Evolutionary conservation across 164 flowering plant species (phyloP), one percentile per base, ranked within the genome.

Genomic region (Echeveria elegans): DNA sequence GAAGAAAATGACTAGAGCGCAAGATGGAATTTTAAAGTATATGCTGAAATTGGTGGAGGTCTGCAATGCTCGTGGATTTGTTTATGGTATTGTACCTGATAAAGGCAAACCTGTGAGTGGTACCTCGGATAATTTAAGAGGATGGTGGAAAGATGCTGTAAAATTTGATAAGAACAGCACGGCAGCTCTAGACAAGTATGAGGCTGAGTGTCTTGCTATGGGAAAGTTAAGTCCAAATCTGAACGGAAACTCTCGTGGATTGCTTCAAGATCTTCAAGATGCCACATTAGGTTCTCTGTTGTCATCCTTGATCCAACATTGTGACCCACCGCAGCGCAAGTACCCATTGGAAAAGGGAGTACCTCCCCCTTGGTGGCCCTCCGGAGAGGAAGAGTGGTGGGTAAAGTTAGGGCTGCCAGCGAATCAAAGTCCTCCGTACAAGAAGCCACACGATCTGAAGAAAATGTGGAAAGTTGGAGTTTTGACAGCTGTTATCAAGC

Each of bases 11-110:
- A 88, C 97, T 0, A 72, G 97, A 58, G 97, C 94, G 0, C 94
- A 90, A 70, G 97, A 90, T 71, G 93, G 91, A 61, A 88, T 90
- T 66, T 73, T 90, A 66, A 88, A 86, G 38, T 90, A 90, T 72
- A 88, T 89, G 96, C 32, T 89, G 70, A 90, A 88, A 77, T 85
- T 88, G 94, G 88, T 88, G 90, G 97, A 90, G 63, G 90, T 88
- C 6, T 90, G 97, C 43, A 86, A 90, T 58, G 97, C 94, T 43
- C 97, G 85, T 66, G 96, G 96, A 0, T 90, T 90, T 48, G 96
- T 90, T 2, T 90, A 90, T 71, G 96, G 96, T n/a, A 88, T 90
- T 65, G 82, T 90, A 62, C 94, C 94, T 0, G 97, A 90, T 78
- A 90, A 90, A 58, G 97, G 97, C 30, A 90, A 90, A 66, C 94